These are phyloP conservation scores for Pseudozyma thailandica DNA, from an alignment of 1,284 basidiomycete species.

Conservation along the genomic window DNA sequence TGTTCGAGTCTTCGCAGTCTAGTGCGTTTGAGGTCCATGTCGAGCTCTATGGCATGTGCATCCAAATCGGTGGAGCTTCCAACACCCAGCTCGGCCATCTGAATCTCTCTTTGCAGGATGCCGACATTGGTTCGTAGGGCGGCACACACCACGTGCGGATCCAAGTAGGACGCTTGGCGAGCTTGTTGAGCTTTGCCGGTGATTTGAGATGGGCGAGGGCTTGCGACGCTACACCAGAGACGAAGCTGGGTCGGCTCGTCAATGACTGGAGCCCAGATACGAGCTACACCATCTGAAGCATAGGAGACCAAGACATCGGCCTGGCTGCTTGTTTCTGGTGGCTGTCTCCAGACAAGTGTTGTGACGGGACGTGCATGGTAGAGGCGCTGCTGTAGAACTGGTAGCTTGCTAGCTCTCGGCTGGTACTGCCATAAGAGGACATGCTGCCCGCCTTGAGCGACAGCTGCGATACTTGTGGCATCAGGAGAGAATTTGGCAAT, in stretches of 20 bases:
- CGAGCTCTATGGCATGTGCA: slow-evolving; percentile 26
- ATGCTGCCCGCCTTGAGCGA: slow-evolving; percentile 32
- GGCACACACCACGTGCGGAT: slow-evolving; percentile 25
- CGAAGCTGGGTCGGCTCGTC: slow-evolving; percentile 55
- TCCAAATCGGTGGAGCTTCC: slow-evolving; percentile 16
- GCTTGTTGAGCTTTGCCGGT: not conserved
- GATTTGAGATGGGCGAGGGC: not conserved
- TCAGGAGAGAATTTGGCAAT: slow-evolving; percentile 42
- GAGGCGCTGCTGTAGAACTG: slow-evolving; percentile 33
- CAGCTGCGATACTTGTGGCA: slow-evolving; percentile 44
- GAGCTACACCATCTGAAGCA: slow-evolving; percentile 45
- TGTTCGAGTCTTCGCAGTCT: slow-evolving; percentile 50
- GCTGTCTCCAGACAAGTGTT: slow-evolving; percentile 30
- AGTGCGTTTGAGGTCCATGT: slow-evolving; percentile 45
- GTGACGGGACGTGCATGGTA: slow-evolving; percentile 40
- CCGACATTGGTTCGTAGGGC: slow-evolving; percentile 43
- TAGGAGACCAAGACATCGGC: slow-evolving; percentile 47
- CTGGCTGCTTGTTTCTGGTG: slow-evolving; percentile 42
- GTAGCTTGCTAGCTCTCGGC: slow-evolving; percentile 21
- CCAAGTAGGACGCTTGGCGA: slow-evolving; percentile 37
- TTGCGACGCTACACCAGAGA: slow-evolving; percentile 47
- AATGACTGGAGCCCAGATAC: slow-evolving; percentile 57
- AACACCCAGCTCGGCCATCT: slow-evolving; percentile 50
- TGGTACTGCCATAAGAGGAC: slow-evolving; percentile 45
- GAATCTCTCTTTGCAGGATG: slow-evolving; percentile 48